Evolutionary conservation across 306 rosid genomes (phyloP).

Genomic region (Cicer pinnatifidum): DNA sequence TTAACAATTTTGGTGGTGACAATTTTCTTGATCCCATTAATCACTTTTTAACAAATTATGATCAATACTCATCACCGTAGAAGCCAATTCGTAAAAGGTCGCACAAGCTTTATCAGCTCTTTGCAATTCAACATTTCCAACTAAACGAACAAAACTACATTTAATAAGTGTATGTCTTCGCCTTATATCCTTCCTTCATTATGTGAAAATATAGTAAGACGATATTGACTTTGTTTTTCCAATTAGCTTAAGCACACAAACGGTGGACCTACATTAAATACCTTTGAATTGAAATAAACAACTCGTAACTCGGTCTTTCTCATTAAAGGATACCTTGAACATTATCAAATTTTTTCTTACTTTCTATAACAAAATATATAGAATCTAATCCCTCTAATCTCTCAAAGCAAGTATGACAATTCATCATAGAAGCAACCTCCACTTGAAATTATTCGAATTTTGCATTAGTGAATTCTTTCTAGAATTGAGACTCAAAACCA

Average conservation of each 20-base stretch:
- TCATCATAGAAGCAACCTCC: slow-evolving; percentile 18
- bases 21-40: no score
- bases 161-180: slow-evolving; percentile 29
- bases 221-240: slow-evolving; percentile 13
- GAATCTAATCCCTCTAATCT: neutral
- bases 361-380: neutral
- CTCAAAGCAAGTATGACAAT: neutral
- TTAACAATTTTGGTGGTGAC: no score
- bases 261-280: no score
- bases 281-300: no score
- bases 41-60: no score
- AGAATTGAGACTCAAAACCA: slow-evolving; percentile 10
- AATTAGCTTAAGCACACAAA: no score
- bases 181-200: slow-evolving; percentile 42
- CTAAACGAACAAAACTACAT: slow-evolving; percentile 4
- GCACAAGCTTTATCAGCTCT: neutral
- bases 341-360: neutral
- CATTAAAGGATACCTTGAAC: neutral
- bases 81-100: slow-evolving; percentile 26
- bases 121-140: neutral
- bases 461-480: neutral
- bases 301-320: neutral
- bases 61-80: neutral
- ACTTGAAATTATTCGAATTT: slow-evolving; percentile 13
- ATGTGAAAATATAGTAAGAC: slow-evolving; percentile 27